These are phyloP conservation scores for Camellia granthamiana DNA, from an alignment of 148 eudicot species.

Conservation along the genomic window DNA sequence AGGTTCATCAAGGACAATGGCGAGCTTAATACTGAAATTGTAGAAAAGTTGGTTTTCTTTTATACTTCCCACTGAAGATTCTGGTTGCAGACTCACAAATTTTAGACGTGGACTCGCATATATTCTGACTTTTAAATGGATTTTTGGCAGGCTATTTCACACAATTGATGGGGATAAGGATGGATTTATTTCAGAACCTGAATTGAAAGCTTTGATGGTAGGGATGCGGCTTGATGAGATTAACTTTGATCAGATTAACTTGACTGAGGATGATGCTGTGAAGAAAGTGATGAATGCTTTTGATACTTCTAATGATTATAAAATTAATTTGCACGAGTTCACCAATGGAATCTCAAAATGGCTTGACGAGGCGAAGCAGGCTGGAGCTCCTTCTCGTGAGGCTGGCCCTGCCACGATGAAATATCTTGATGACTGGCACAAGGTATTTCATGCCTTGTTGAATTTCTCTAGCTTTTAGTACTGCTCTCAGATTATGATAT, in stretches of 20 bases:
- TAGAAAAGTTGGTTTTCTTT: conserved; percentile 21
- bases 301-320: conserved; percentile 47
- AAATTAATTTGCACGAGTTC: conserved; percentile 50
- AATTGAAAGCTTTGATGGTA: conserved; percentile 63
- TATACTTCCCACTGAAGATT: not conserved
- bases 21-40: conserved; percentile 28
- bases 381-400: conserved; percentile 11
- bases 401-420: conserved; percentile 24
- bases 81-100: not conserved
- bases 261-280: conserved; percentile 38
- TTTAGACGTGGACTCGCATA: no score
- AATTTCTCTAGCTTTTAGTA: not conserved
- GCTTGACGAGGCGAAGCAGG: conserved; percentile 41
- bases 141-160: conserved; percentile 55
- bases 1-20: conserved; percentile 39
- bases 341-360: conserved; percentile 56
- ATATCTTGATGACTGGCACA: conserved; percentile 25
- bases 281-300: conserved; percentile 61
- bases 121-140: conserved; percentile 7
- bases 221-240: conserved; percentile 65
- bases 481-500: not conserved
- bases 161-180: conserved; percentile 49
- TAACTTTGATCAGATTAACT: conserved; percentile 25
- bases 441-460: conserved; percentile 18
- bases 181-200: conserved; percentile 46